phyloP scores from a whole-genome alignment of 306 rosid genomes.

The Luffa aegyptiaca region DNA sequence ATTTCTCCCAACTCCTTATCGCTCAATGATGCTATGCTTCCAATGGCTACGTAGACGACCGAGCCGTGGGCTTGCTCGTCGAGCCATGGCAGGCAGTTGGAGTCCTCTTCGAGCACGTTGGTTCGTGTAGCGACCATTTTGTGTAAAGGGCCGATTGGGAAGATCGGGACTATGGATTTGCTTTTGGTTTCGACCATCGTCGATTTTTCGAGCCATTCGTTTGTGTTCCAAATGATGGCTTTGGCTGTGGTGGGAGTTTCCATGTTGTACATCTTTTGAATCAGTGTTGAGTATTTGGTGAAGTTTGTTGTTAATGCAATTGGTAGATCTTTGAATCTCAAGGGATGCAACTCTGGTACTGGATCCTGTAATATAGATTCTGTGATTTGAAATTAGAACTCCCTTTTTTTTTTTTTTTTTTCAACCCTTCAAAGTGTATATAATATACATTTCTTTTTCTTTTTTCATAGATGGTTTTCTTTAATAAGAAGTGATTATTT shows the following conservation, averaged over 20 bases:
- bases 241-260: slow-evolving; percentile 20
- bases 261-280: slow-evolving; percentile 7
- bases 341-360: slow-evolving; percentile 36
- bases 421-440: too few relatives aligned
- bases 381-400: neutral
- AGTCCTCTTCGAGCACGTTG: slow-evolving; percentile 33
- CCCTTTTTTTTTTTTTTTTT: neutral
- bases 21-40: slow-evolving; percentile 34
- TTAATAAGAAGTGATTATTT: too few relatives aligned
- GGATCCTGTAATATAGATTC: slow-evolving; percentile 29
- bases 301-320: slow-evolving; percentile 7
- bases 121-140: slow-evolving; percentile 12
- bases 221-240: slow-evolving; percentile 56
- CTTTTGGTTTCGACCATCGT: neutral
- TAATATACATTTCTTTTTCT: too few relatives aligned
- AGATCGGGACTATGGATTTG: slow-evolving; percentile 27
- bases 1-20: slow-evolving; percentile 39
- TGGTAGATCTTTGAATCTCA: slow-evolving; percentile 47
- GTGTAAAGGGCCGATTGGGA: slow-evolving; percentile 58
- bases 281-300: neutral
- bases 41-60: slow-evolving; percentile 56
- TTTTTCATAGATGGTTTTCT: too few relatives aligned
- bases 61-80: slow-evolving; percentile 23
- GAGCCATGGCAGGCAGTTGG: slow-evolving; percentile 39
- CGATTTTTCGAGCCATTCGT: slow-evolving; percentile 35